Evolutionary conservation across 768 basidiomycete species (phyloP).

Genomic region (Russula sp.): DNA sequence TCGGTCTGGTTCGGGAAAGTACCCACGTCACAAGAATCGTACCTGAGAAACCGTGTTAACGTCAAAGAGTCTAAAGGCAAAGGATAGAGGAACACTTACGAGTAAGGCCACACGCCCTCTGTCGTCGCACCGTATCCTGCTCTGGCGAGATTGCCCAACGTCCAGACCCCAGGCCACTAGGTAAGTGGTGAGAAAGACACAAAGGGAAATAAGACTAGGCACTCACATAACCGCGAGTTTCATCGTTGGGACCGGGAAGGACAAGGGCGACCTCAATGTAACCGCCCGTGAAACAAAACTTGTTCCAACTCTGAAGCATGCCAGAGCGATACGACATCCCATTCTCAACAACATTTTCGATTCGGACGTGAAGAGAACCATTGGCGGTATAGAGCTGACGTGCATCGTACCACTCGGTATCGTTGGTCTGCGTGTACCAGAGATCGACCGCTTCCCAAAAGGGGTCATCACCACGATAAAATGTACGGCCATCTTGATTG

Average conservation of each 20-base stretch:
- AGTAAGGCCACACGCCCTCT: constrained; percentile 84
- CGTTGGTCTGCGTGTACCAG: constrained; percentile 70
- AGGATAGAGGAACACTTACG: constrained; percentile 42
- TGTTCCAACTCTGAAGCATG: constrained; percentile 90
- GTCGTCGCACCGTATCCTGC: constrained; percentile 78
- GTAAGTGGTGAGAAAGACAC: background rate
- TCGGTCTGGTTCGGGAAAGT: constrained; percentile 53
- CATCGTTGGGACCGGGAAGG: constrained; percentile 57
- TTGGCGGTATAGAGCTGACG: constrained; percentile 59
- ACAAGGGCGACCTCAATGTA: constrained; percentile 64
- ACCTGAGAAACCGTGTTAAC: constrained; percentile 36
- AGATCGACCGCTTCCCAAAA: constrained; percentile 70
- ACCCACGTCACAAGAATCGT: constrained; percentile 56
- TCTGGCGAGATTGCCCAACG: constrained; percentile 83
- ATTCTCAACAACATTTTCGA: constrained; percentile 56
- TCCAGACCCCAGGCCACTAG: constrained; percentile 86
- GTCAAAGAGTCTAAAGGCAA: background rate
- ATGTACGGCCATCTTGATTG: constrained; percentile 50
- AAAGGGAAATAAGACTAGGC: background rate
- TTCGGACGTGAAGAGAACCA: constrained; percentile 66
- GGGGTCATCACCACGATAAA: constrained; percentile 61
- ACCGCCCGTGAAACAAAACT: constrained; percentile 81
- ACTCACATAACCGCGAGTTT: constrained; percentile 48
- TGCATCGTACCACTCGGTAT: constrained; percentile 78
- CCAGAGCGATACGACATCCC: constrained; percentile 62